Conservation (phyloP, 225 moss, liverwort and hornwort genomes). For the Ulota crispa region DNA sequence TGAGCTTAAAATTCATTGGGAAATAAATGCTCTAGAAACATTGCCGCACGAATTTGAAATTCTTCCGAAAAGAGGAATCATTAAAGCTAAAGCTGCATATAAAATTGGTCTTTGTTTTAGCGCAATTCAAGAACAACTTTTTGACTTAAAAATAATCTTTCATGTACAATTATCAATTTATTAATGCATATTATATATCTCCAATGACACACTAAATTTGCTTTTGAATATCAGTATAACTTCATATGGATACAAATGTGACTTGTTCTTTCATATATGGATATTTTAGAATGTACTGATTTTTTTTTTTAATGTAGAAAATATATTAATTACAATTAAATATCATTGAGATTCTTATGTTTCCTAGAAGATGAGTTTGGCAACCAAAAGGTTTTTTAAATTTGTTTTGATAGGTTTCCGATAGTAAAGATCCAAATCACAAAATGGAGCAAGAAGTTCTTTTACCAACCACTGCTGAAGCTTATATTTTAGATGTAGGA, state of each 20-base stretch:
- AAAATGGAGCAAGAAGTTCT: constrained; percentile 57
- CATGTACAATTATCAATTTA: constrained; percentile 31
- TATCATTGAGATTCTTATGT: not conserved
- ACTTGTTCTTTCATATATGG: fast-evolving
- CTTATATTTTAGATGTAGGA: constrained; percentile 61
- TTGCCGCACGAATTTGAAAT: constrained; percentile 30
- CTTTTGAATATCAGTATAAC: too few species aligned
- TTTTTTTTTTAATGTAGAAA: too few species aligned
- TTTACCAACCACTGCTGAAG: constrained; percentile 54
- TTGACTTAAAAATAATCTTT: constrained; percentile 44
- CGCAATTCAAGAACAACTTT: constrained; percentile 54
- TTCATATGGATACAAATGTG: too few species aligned
- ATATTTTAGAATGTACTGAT: too few species aligned
- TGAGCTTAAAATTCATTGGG: constrained; percentile 40
- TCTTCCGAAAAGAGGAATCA: constrained; percentile 28
- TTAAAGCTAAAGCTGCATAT: constrained; percentile 43
- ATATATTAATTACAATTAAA: not conserved
- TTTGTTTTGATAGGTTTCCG: constrained; percentile 34
- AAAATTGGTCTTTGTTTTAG: constrained; percentile 40
- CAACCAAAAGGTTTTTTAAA: not conserved
- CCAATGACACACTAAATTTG: fast-evolving
- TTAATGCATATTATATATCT: not conserved
- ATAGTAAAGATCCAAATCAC: constrained; percentile 43
- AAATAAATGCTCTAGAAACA: constrained; percentile 11
- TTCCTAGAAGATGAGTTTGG: too few species aligned